These are phyloP conservation scores for Diplocarpon mali DNA, from an alignment of 2,329 filamentous ascomycete genomes.

Conservation along the genomic window DNA sequence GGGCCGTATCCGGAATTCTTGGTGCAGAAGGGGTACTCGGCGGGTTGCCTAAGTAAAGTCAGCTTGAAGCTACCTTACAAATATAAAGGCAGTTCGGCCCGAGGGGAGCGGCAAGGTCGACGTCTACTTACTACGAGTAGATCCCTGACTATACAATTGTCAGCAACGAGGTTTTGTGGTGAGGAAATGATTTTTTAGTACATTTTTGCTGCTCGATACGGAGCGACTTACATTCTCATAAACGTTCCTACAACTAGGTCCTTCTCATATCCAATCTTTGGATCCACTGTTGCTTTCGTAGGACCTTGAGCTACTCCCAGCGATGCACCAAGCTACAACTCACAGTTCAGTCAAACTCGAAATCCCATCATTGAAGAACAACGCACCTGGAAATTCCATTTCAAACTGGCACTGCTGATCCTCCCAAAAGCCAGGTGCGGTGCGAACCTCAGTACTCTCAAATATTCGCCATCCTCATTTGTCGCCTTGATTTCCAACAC, in stretches of 20 bases:
- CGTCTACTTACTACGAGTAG: constrained; percentile 9
- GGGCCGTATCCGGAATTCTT: constrained; percentile 20
- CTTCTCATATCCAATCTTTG: constrained; percentile 13
- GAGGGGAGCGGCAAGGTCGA: not conserved
- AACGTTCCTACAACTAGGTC: constrained; percentile 16
- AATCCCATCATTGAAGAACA: no score
- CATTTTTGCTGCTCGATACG: not conserved
- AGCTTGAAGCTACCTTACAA: not conserved
- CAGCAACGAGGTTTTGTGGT: not conserved
- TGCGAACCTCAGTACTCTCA: constrained; percentile 37
- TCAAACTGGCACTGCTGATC: constrained; percentile 14
- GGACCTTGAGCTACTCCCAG: constrained; percentile 36
- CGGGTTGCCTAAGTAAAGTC: not conserved
- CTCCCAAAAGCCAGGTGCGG: constrained; percentile 35
- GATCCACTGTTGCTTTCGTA: constrained; percentile 8
- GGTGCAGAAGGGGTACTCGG: not conserved
- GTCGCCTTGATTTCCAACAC: constrained; percentile 30
- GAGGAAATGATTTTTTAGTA: not conserved
- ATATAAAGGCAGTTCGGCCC: no score
- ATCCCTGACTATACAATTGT: constrained; percentile 10
- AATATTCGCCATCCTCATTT: constrained; percentile 22
- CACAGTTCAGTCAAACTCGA: not conserved
- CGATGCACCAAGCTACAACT: constrained; percentile 14
- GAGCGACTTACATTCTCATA: constrained; percentile 18
- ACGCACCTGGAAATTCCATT: constrained; percentile 19